These are phyloP conservation scores for Sordariomycetes sp. DNA, from an alignment of 2,329 filamentous ascomycete genomes.

Conservation along the genomic window DNA sequence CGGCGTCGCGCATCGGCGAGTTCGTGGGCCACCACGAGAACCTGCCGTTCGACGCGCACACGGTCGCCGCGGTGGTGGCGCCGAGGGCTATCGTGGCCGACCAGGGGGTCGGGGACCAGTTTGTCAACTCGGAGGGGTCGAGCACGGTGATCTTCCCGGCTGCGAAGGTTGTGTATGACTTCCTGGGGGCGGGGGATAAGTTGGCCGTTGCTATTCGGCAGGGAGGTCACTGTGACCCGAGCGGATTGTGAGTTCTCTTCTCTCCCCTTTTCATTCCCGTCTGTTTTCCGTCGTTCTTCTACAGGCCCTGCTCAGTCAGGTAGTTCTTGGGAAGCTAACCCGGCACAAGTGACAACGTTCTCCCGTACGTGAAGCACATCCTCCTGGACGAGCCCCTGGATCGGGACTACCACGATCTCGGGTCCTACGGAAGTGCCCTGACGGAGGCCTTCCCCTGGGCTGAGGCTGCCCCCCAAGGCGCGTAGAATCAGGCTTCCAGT, in stretches of 20 bases:
- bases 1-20: conserved; percentile 39
- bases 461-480: conserved; percentile 20
- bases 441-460: conserved; percentile 34
- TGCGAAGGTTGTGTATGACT: conserved; percentile 27
- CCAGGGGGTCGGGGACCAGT: conserved; percentile 39
- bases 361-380: conserved; percentile 36
- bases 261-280: neutral
- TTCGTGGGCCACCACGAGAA: conserved; percentile 41
- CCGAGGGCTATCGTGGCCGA: conserved; percentile 44
- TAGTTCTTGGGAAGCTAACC: neutral
- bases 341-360: conserved; percentile 15
- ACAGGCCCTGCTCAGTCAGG: no score
- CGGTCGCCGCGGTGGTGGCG: conserved; percentile 46
- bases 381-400: conserved; percentile 32
- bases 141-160: conserved; percentile 35
- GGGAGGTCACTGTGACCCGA: conserved; percentile 37
- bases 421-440: conserved; percentile 31
- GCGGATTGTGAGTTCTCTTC: conserved; percentile 28
- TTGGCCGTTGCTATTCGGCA: conserved; percentile 34
- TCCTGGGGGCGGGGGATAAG: conserved; percentile 37
- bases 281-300: neutral
- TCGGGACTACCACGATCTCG: conserved; percentile 32
- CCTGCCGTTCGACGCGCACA: conserved; percentile 47
- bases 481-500: neutral
- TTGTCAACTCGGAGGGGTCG: conserved; percentile 36